A percentile compares a stretch with the other conserved stretches of the same genome.
phyloP scores from a whole-genome alignment of 495 filamentous ascomycete species.

The Cetradonia linearis region DNA sequence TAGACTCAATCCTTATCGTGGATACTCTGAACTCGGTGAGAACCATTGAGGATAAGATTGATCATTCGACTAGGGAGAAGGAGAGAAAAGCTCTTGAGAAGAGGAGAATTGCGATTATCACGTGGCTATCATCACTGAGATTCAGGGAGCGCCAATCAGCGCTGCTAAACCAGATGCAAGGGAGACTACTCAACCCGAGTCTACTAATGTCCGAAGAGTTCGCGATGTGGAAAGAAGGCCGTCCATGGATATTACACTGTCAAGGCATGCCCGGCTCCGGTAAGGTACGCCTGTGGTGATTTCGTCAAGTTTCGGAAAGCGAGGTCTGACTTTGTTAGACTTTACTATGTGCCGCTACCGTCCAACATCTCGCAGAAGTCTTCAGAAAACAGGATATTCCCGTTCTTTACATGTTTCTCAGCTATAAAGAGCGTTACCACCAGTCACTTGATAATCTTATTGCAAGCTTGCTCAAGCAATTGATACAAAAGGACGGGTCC shows the following conservation, averaged over 20 bases:
- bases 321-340: conserved; percentile 16
- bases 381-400: conserved; percentile 12
- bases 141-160: conserved; percentile 18
- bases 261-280: conserved; percentile 25
- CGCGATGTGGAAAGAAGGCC: conserved; percentile 20
- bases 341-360: conserved; percentile 20
- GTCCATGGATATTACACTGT: conserved; percentile 19
- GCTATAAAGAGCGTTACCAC: conserved; percentile 20
- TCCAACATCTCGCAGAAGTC: conserved; percentile 17
- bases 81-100: conserved; percentile 14
- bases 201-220: conserved; percentile 22
- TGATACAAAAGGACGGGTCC: conserved; percentile 21
- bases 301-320: not conserved
- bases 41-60: not conserved
- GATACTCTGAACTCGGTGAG: not conserved
- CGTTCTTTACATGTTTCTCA: conserved; percentile 26
- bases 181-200: conserved; percentile 6
- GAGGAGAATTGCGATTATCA: conserved; percentile 8
- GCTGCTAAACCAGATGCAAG: conserved; percentile 11
- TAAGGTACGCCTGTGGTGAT: conserved; percentile 7
- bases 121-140: conserved; percentile 20
- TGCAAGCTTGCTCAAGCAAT: conserved; percentile 27
- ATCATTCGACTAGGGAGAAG: not conserved
- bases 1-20: not conserved
- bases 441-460: conserved; percentile 24